phyloP scores from a whole-genome alignment of 2,329 filamentous ascomycete species.

The Zasmidium angulare region DNA sequence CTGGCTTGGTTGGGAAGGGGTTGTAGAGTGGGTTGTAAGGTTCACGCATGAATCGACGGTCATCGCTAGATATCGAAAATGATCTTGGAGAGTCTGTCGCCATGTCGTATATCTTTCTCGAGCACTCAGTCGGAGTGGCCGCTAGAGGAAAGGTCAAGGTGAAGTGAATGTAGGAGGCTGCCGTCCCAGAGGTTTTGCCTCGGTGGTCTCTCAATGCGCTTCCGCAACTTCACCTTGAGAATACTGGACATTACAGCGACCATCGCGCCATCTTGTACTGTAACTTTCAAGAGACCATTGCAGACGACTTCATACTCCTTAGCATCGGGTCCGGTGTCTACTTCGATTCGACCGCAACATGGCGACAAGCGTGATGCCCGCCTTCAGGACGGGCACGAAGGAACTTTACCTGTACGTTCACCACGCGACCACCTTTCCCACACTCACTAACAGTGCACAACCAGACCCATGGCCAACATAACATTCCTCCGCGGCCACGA shows the following conservation, averaged over 20 bases:
- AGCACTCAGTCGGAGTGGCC: background rate
- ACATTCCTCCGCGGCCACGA: conserved; percentile 72
- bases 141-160: background rate
- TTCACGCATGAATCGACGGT: conserved; percentile 32
- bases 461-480: conserved; percentile 77
- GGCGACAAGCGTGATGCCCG: background rate
- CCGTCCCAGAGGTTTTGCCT: background rate
- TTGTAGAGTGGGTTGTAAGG: conserved; percentile 55
- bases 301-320: background rate
- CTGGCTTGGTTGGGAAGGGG: conserved; percentile 49
- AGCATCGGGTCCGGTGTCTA: background rate
- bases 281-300: background rate
- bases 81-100: conserved; percentile 5
- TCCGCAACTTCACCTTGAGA: background rate
- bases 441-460: background rate
- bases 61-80: conserved; percentile 19
- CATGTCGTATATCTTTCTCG: conserved; percentile 3
- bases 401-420: conserved; percentile 37
- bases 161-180: conserved; percentile 1
- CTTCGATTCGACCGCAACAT: background rate
- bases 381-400: conserved; percentile 36
- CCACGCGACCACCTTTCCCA: background rate
- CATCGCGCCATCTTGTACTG: background rate
- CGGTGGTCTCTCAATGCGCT: background rate
- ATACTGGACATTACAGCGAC: background rate